Conservation (phyloP, 2,329 filamentous ascomycete genomes). For the Trichoderma semiorbis region DNA sequence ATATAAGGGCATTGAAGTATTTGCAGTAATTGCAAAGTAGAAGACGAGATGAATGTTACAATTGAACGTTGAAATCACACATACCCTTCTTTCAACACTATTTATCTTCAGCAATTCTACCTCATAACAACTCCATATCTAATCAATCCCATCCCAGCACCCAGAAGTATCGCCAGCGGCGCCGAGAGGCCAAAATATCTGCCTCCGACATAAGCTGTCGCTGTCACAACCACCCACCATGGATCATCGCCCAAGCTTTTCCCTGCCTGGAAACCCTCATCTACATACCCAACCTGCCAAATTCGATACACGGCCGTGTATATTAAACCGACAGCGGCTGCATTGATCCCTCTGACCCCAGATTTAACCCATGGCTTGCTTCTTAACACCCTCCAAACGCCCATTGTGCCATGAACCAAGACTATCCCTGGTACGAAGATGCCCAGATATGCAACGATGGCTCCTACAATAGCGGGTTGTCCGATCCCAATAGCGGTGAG, state of each 20-base stretch:
- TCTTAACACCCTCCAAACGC: neutral
- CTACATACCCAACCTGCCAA: slow-evolving; percentile 60
- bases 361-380: neutral
- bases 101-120: neutral
- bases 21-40: neutral
- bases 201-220: neutral
- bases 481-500: neutral
- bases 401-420: neutral
- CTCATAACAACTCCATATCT: neutral
- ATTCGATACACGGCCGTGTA: slow-evolving; percentile 62
- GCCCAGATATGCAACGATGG: neutral
- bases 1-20: neutral
- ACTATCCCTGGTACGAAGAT: neutral
- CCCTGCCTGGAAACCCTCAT: slow-evolving; percentile 44
- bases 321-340: neutral
- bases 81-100: neutral
- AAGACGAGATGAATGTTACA: neutral
- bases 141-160: neutral
- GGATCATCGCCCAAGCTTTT: slow-evolving; percentile 55
- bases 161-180: neutral
- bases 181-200: neutral
- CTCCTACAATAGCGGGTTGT: neutral
- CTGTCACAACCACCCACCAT: slow-evolving; percentile 57
- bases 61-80: neutral
- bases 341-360: neutral